Evolutionary conservation across 2,329 filamentous ascomycete species (phyloP), one percentile per base, ranked within the genome.

Genomic region (Paecilomyces formosus): DNA sequence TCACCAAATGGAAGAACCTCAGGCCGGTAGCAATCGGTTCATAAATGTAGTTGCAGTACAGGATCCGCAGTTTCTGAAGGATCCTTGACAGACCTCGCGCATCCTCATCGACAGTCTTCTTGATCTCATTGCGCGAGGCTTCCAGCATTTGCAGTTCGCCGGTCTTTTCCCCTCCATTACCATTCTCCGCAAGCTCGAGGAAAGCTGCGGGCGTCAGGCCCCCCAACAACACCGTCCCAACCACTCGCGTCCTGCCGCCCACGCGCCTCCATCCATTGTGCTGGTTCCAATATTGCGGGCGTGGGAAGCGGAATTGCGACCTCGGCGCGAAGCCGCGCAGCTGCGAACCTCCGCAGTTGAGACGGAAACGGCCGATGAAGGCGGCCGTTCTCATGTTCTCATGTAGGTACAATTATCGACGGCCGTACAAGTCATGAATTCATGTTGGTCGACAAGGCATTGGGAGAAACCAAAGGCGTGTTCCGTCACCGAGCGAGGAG

Each of bases 1-100:
- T 74, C 54, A 90, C 85, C 4, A 99, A 79, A 70, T 97, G 90
- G 18, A 97, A 74, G 66, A 99, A 95, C n/a, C 94, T 84, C 53
- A 93, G 73, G 0, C 89, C 90, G 0, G 93, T 99, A 57, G 88
- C 92, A 26, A 97, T 73, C 0, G 94, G 93, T 73, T 99, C 94
- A 58, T 75, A 77, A 21, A 79, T 63, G 61, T 76, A 79, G 57
- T 68, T 69, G 66, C 96, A 90, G 39, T 94, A 63, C 58, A 88
- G 84, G 30, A 91, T 79, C 59, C 87, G 78, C 28, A 90, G 68
- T 12, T 79, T 80, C 62, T 87, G 83, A 54, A 82, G 76, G 6
- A 87, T 66, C 54, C 84, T 82, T 13, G 76, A 77, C 13, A 90
- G 70, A 0, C 87, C 85, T 45, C 78, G 78, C 30, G 88, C 80